Conservation (phyloP, 306 rosid genomes). For the Mimosa pudica region DNA sequence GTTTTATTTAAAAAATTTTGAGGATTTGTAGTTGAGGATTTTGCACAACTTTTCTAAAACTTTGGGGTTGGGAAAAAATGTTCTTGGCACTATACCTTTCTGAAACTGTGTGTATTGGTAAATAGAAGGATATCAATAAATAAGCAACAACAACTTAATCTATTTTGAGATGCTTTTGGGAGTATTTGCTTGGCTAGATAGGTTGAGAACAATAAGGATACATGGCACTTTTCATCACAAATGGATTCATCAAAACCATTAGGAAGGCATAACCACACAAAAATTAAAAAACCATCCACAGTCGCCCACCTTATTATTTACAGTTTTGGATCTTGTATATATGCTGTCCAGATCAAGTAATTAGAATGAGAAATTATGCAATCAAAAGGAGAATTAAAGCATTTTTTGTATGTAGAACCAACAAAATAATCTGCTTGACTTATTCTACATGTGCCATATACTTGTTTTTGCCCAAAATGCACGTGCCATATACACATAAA, state of each 20-base stretch:
- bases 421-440: constrained; percentile 19
- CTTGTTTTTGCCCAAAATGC: too few species aligned
- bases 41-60: too few species aligned
- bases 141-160: too few species aligned
- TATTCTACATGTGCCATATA: neutral
- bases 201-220: constrained; percentile 19
- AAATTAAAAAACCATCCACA: neutral
- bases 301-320: neutral
- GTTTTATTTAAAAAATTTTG: too few species aligned
- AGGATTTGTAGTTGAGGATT: too few species aligned
- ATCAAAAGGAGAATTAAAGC: neutral
- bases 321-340: neutral
- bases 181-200: too few species aligned
- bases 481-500: neutral
- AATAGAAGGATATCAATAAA: too few species aligned
- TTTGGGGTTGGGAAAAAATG: too few species aligned
- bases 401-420: neutral
- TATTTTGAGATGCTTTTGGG: too few species aligned
- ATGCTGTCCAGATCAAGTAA: neutral
- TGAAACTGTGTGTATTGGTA: too few species aligned
- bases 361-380: neutral
- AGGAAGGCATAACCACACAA: constrained; percentile 17
- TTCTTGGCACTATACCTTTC: too few species aligned
- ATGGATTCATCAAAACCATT: neutral
- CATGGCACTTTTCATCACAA: constrained; percentile 27